A percentile compares a stretch with the other conserved stretches of the same genome.
Conservation (phyloP, 352 stramenopile species). For the Pythium dissotocum region DNA sequence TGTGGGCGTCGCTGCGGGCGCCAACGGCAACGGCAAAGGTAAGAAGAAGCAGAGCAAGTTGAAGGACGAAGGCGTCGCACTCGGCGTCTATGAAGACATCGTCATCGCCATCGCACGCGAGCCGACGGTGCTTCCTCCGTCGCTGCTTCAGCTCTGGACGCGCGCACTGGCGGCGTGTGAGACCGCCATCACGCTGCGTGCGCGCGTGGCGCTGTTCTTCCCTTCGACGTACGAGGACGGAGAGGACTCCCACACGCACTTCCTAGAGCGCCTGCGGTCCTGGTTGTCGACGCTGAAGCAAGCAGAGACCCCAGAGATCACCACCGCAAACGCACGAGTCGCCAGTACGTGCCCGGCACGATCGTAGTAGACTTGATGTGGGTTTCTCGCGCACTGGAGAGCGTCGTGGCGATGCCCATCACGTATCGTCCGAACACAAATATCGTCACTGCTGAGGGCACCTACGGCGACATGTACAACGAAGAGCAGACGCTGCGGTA, state of each 20-base stretch:
- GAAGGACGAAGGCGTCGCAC: background rate
- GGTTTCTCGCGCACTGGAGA: background rate
- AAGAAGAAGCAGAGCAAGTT: background rate
- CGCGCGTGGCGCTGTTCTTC: background rate
- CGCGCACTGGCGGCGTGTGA: background rate
- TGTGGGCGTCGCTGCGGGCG: background rate
- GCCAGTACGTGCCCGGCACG: slow-evolving; percentile 7
- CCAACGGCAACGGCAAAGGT: background rate
- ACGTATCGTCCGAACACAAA: background rate
- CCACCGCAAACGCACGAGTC: background rate
- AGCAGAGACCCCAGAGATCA: background rate
- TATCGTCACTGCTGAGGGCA: background rate
- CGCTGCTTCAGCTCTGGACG: background rate
- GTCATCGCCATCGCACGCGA: background rate
- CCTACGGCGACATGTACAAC: background rate
- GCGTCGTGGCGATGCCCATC: background rate
- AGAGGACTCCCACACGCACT: background rate
- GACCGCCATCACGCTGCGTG: background rate
- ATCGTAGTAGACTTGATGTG: slow-evolving; percentile 7
- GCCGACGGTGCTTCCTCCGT: background rate
- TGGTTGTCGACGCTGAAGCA: background rate
- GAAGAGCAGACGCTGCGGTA: slow-evolving; percentile 8
- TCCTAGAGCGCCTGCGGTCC: background rate
- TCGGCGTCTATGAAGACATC: background rate
- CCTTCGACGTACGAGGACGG: background rate